Evolutionary conservation across 148 eudicot genomes (phyloP).

Genomic region (Vaccinium macrocarpon): DNA sequence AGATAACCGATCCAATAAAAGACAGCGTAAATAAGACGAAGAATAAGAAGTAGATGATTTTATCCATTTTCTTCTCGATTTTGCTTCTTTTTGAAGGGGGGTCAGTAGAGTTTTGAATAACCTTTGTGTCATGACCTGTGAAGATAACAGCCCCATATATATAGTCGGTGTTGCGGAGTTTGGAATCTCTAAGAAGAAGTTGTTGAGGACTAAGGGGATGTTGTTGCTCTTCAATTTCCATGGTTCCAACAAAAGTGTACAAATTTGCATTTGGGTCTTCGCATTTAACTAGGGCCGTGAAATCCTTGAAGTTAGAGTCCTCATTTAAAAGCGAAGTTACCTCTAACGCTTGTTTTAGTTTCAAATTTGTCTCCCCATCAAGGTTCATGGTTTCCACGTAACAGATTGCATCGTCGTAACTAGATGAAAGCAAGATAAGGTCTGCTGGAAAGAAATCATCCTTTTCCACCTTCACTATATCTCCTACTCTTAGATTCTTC

Average conservation of each 20-base stretch:
- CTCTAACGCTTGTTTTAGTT: slow-evolving; percentile 81
- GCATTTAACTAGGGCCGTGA: slow-evolving; percentile 67
- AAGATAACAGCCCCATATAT: slow-evolving; percentile 85
- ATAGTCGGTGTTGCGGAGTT: slow-evolving; percentile 81
- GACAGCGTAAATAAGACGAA: slow-evolving; percentile 54
- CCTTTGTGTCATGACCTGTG: slow-evolving; percentile 92
- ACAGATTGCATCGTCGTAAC: slow-evolving; percentile 83
- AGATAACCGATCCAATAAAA: slow-evolving; percentile 70
- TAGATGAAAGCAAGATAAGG: slow-evolving; percentile 80
- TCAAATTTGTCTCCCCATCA: slow-evolving; percentile 95
- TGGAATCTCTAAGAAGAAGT: slow-evolving; percentile 81
- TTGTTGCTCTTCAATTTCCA: slow-evolving; percentile 68
- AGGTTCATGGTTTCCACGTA: slow-evolving; percentile 98
- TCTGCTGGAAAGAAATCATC: slow-evolving; percentile 96
- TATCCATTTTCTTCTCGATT: slow-evolving; percentile 92
- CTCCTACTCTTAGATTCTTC: slow-evolving; percentile 80
- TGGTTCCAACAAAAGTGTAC: slow-evolving; percentile 75
- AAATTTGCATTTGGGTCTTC: slow-evolving; percentile 97
- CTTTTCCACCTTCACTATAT: slow-evolving; percentile 81
- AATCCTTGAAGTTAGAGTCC: slow-evolving; percentile 50
- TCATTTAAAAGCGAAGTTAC: slow-evolving; percentile 61
- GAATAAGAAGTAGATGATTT: slow-evolving; percentile 73
- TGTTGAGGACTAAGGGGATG: slow-evolving; percentile 77
- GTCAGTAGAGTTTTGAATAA: slow-evolving; percentile 85
- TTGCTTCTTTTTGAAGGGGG: slow-evolving; percentile 96